Evolutionary conservation across 2,329 filamentous ascomycete species (phyloP).

Genomic region (Hypocrella siamensis): DNA sequence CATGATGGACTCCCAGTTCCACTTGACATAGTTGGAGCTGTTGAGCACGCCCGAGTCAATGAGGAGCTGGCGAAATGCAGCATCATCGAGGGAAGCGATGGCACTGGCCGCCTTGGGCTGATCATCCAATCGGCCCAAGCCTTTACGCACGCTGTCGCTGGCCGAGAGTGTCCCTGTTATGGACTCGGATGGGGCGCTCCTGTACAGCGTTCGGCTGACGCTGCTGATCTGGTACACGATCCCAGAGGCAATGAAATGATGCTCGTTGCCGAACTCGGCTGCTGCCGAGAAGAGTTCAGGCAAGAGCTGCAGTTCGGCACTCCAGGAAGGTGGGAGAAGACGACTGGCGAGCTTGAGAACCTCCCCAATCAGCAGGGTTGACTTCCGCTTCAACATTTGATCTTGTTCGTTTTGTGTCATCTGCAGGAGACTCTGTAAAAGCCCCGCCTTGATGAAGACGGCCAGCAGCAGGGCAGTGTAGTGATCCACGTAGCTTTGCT

Average conservation of each 20-base stretch:
- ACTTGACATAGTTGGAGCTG: constrained; percentile 83
- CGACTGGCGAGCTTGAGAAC: constrained; percentile 79
- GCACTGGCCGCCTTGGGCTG: constrained; percentile 31
- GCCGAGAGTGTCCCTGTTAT: constrained; percentile 22
- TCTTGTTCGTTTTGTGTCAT: constrained; percentile 55
- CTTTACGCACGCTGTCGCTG: constrained; percentile 28
- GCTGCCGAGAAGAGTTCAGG: constrained; percentile 73
- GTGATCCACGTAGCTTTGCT: constrained; percentile 81
- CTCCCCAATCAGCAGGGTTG: constrained; percentile 80
- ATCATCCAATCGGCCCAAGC: constrained; percentile 37
- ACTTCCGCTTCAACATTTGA: constrained; percentile 65
- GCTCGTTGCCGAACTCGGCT: constrained; percentile 52
- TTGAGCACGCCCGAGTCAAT: constrained; percentile 75
- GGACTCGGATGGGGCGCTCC: constrained; percentile 44
- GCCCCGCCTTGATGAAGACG: constrained; percentile 66
- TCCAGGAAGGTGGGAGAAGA: constrained; percentile 68
- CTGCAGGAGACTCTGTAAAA: constrained; percentile 46
- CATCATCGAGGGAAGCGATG: constrained; percentile 37
- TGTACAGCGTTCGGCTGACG: constrained; percentile 81
- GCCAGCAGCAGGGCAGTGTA: constrained; percentile 82
- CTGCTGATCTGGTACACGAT: constrained; percentile 98
- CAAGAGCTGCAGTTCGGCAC: constrained; percentile 70
- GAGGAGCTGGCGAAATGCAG: constrained; percentile 46
- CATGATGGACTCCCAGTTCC: constrained; percentile 92
- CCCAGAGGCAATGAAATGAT: constrained; percentile 66